Evolutionary conservation across 164 flowering plant species (phyloP).

Genomic region (Tetrastigma voinierianum): DNA sequence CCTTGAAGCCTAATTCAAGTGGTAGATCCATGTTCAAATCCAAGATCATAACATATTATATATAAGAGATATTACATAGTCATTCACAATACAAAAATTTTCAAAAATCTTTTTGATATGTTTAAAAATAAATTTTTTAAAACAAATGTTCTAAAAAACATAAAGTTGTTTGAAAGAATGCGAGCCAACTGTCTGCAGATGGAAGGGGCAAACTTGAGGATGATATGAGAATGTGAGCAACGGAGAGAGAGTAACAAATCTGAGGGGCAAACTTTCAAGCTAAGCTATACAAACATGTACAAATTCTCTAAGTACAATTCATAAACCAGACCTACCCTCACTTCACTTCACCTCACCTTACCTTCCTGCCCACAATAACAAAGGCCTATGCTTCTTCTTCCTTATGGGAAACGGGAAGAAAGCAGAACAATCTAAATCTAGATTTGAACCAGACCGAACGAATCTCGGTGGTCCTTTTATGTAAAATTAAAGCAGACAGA

Average conservation of each 20-base stretch:
- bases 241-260: neutral
- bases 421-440: constrained; percentile 10
- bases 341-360: too few species aligned
- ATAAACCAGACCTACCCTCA: constrained; percentile 17
- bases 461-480: constrained; percentile 16
- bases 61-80: too few species aligned
- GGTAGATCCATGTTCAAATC: too few species aligned
- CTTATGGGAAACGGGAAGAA: constrained; percentile 30
- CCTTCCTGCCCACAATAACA: constrained; percentile 23
- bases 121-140: too few species aligned
- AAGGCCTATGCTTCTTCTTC: constrained; percentile 22
- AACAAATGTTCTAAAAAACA: too few species aligned
- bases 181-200: neutral
- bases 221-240: too few species aligned
- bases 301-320: constrained; percentile 37
- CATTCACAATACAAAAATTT: too few species aligned
- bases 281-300: constrained; percentile 47
- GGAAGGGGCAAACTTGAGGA: too few species aligned
- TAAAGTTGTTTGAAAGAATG: too few species aligned
- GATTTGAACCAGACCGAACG: constrained; percentile 9
- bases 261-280: constrained; percentile 11
- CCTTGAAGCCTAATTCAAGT: too few species aligned
- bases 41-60: too few species aligned
- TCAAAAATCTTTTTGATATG: too few species aligned
- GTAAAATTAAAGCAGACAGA: neutral